Percentiles rank a stretch among this genome's conserved stretches.
Conservation (phyloP, 768 basidiomycete species). For the Suillus clintonianus region DNA sequence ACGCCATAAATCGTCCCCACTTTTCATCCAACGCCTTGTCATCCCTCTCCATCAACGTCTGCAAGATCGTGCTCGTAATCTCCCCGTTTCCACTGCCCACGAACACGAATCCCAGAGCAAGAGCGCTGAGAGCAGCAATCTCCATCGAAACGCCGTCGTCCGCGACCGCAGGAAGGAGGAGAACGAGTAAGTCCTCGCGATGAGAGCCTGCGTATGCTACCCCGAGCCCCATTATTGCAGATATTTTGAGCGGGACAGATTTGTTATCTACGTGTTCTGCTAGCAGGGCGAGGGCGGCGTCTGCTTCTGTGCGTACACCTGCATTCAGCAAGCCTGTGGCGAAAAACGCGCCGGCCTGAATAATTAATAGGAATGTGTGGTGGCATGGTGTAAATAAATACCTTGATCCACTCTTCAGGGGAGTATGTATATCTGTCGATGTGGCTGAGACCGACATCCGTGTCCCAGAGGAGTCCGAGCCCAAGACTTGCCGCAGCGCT, state of each 20-base stretch:
- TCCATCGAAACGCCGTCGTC: conserved; percentile 89
- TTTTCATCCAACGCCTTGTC: conserved; percentile 84
- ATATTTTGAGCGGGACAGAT: conserved; percentile 78
- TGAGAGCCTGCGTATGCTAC: conserved; percentile 95
- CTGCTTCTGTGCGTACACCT: conserved; percentile 88
- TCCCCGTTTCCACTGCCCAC: conserved; percentile 96
- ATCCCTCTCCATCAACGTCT: conserved; percentile 85
- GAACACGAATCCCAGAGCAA: conserved; percentile 93
- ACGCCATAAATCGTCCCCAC: conserved; percentile 89
- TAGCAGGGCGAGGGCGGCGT: conserved; percentile 88
- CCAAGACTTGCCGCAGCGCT: conserved; percentile 95
- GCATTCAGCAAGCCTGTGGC: conserved; percentile 93
- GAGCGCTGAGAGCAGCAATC: conserved; percentile 79
- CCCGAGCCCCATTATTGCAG: conserved; percentile 90
- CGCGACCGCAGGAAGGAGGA: conserved; percentile 78
- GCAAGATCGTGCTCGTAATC: conserved; percentile 84
- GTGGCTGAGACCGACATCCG: conserved; percentile 89
- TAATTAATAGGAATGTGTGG: background rate
- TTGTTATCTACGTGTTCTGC: conserved; percentile 89
- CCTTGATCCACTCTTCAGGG: conserved; percentile 94
- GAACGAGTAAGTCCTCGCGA: conserved; percentile 75
- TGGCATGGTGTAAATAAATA: conserved; percentile 15
- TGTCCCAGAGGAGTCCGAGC: conserved; percentile 92
- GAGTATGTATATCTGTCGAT: conserved; percentile 99
- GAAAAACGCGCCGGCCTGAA: conserved; percentile 85